phyloP scores from a whole-genome alignment of 176 grass and related monocot genomes.

The Juncus effusus region DNA sequence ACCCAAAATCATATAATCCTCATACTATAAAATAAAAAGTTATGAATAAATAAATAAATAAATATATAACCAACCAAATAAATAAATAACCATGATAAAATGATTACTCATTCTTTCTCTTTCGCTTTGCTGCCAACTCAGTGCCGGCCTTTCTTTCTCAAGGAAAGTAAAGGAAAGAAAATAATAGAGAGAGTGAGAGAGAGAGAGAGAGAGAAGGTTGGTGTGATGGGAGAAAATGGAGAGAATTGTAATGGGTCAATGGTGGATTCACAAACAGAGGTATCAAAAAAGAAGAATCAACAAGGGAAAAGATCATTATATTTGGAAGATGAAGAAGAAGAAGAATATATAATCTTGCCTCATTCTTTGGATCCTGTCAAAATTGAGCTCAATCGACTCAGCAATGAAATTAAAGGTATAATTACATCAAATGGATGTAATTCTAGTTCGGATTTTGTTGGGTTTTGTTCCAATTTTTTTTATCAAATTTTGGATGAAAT shows the following conservation, averaged over 20 bases:
- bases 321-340: constrained; percentile 42
- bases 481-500: neutral
- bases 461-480: no score
- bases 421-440: neutral
- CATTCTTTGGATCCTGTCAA: constrained; percentile 95
- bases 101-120: no score
- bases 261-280: constrained; percentile 22
- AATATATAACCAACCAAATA: no score
- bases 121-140: no score
- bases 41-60: no score
- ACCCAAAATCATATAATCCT: neutral
- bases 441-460: no score
- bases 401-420: constrained; percentile 89
- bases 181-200: neutral
- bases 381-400: constrained; percentile 84
- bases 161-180: neutral
- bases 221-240: constrained; percentile 25
- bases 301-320: constrained; percentile 18
- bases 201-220: constrained; percentile 4
- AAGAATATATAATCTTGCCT: constrained; percentile 67
- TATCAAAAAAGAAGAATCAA: constrained; percentile 26
- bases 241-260: constrained; percentile 4
- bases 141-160: no score
- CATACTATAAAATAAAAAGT: no score
- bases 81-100: no score